phyloP scores from a whole-genome alignment of 2,329 filamentous ascomycete species.

The Fusarium luffae region DNA sequence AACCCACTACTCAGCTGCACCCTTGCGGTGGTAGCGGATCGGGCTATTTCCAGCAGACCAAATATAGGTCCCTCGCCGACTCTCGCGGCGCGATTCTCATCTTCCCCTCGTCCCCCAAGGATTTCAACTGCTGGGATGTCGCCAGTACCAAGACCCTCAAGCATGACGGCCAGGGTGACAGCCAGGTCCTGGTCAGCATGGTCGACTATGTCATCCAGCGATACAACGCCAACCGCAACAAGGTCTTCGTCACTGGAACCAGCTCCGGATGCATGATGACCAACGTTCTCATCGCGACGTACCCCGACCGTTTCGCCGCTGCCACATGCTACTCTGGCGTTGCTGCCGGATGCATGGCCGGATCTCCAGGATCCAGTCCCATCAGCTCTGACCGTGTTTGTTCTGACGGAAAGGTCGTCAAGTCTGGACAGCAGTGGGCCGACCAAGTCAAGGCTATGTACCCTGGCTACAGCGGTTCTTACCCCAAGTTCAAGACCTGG shows the following conservation, averaged over 20 bases:
- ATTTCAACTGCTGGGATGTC: constrained; percentile 68
- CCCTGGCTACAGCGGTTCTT: constrained; percentile 59
- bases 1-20: constrained; percentile 9
- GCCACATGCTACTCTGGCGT: constrained; percentile 64
- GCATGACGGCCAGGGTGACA: constrained; percentile 63
- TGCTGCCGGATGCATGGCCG: constrained; percentile 64
- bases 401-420: constrained; percentile 60
- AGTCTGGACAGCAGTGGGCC: constrained; percentile 56
- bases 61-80: constrained; percentile 65
- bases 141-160: constrained; percentile 61
- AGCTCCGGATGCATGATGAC: constrained; percentile 44
- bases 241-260: constrained; percentile 60
- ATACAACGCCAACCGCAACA: constrained; percentile 60
- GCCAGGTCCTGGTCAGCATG: constrained; percentile 65
- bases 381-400: constrained; percentile 60
- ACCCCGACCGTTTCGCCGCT: constrained; percentile 65
- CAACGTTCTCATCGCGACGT: constrained; percentile 63
- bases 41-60: constrained; percentile 61
- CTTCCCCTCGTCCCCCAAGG: constrained; percentile 55
- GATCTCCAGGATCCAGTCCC: constrained; percentile 46
- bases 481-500: constrained; percentile 69
- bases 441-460: constrained; percentile 59
- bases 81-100: constrained; percentile 66
- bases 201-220: constrained; percentile 59
- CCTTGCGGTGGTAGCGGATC: constrained; percentile 63